Evolutionary conservation across 2,329 filamentous ascomycete genomes (phyloP), one percentile per base, ranked within the genome.

Genomic region (Pseudocercospora cruenta): DNA sequence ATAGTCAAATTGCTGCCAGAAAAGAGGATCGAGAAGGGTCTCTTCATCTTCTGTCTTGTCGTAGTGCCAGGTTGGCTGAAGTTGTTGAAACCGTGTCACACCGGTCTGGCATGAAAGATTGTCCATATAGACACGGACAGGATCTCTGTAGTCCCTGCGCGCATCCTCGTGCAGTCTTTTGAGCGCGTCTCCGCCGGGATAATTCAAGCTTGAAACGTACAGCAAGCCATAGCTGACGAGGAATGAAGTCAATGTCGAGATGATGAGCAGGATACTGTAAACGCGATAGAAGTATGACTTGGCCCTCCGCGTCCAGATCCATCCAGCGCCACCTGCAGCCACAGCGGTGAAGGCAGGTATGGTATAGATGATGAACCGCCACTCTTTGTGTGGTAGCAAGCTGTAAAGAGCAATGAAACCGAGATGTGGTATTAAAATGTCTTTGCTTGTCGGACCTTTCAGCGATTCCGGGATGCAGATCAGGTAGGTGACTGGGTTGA

Each of bases 311-410:
- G 72, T 77, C 77, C 76, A 78, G 69, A 96, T 81, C 78, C 88
- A 90, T 63, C 88, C 86, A 14, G 93, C 92, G 21, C 89, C 90
- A 4, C 92, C 84, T 2, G 92, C 89, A 0, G 93, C 90, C 2
- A 90, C 86, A 10, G 90, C 90, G 0, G 94, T 97, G 31, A 98
- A 82, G 0, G 90, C 85, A 0, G 95, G 95, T 24, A 96, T 84
- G 60, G 88, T 85, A 80, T 98, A 98, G 73, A 98, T 88, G 72
- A 99, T 90, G 82, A 99, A 99, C 19, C 95, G 91, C 77, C 93
- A 91, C 81, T 99, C 95, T 78, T 99, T 99, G 82, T 99, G 95
- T 0, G 94, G 94, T 68, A 97, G 91, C 59, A 93, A 73, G 69
- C 93, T 97, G 82, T 97, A 98, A 51, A 96, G 78, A 4, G 85